A percentile compares a stretch with the other conserved stretches of the same genome.
Evolutionary conservation across 768 basidiomycete genomes (phyloP).

Genomic region (Termitomyces sp.): DNA sequence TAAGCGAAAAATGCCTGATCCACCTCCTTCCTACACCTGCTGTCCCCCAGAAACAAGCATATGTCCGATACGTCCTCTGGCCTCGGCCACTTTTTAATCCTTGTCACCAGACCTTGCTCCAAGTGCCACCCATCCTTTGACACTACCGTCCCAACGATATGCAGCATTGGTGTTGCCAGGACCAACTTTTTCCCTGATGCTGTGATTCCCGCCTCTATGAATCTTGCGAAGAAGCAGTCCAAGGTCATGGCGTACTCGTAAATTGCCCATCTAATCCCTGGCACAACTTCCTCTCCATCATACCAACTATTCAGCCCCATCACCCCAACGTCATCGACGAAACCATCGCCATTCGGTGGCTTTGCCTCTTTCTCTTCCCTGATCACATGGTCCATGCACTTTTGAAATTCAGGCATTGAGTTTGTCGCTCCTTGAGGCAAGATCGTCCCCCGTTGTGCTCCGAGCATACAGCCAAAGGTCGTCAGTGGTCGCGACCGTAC

Average conservation of each 20-base stretch:
- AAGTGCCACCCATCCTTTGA: too few relatives aligned
- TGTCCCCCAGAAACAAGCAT: slow-evolving; percentile 21
- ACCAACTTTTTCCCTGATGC: slow-evolving; percentile 16
- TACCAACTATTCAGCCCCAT: slow-evolving; percentile 13
- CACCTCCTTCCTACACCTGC: too few relatives aligned
- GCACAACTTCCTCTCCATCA: slow-evolving; percentile 8
- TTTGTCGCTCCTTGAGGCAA: too few relatives aligned
- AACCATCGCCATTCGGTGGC: slow-evolving; percentile 9
- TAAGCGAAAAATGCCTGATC: slow-evolving; percentile 20
- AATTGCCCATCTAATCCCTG: slow-evolving; percentile 25
- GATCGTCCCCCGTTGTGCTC: too few relatives aligned
- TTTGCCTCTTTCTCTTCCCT: slow-evolving; percentile 15
- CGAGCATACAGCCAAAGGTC: too few relatives aligned
- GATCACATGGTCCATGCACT: slow-evolving; percentile 10
- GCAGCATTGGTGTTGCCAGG: too few relatives aligned
- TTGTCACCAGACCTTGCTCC: slow-evolving; percentile 18
- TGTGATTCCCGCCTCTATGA: slow-evolving; percentile 25
- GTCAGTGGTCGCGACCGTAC: too few relatives aligned
- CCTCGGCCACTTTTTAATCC: slow-evolving; percentile 25
- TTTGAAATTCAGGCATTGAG: slow-evolving; percentile 29
- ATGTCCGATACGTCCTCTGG: slow-evolving; percentile 14
- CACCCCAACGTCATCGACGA: slow-evolving; percentile 18
- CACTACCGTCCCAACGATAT: too few relatives aligned
- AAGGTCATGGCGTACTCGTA: too few relatives aligned
- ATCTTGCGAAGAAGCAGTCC: slow-evolving; percentile 17